Conservation (phyloP, 139 green algal genomes). For the Yamagishiella unicocca region DNA sequence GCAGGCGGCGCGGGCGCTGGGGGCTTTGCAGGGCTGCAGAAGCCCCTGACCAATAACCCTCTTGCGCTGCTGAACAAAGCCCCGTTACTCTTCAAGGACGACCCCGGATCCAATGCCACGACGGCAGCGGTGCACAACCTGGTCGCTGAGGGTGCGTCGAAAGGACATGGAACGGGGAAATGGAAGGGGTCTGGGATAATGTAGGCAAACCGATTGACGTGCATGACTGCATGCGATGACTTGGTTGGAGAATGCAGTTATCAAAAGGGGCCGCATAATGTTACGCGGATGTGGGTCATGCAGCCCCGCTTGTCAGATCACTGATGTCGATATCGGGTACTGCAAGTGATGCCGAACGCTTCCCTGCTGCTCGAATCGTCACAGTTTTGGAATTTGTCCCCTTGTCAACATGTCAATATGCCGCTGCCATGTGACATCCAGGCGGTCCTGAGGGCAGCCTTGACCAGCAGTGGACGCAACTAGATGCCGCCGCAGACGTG, state of each 20-base stretch:
- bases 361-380: no score
- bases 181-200: no score
- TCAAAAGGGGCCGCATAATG: no score
- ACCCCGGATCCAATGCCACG: not conserved
- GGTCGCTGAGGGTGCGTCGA: constrained; percentile 13
- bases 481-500: constrained; percentile 60
- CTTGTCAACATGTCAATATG: not conserved
- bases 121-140: constrained; percentile 17
- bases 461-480: constrained; percentile 72
- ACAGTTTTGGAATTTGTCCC: no score
- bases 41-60: not conserved
- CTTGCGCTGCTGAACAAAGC: not conserved
- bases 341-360: no score
- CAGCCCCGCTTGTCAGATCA: no score
- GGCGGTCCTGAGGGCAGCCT: constrained; percentile 54
- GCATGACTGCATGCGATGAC: no score
- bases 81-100: constrained; percentile 36
- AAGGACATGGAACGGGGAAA: no score
- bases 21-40: not conserved
- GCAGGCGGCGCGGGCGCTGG: not conserved
- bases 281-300: no score
- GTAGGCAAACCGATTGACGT: no score
- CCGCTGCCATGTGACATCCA: not conserved
- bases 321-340: no score
- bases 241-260: no score